These are phyloP conservation scores for Rosa multiflora DNA, from an alignment of 306 rosid species.

Conservation along the genomic window DNA sequence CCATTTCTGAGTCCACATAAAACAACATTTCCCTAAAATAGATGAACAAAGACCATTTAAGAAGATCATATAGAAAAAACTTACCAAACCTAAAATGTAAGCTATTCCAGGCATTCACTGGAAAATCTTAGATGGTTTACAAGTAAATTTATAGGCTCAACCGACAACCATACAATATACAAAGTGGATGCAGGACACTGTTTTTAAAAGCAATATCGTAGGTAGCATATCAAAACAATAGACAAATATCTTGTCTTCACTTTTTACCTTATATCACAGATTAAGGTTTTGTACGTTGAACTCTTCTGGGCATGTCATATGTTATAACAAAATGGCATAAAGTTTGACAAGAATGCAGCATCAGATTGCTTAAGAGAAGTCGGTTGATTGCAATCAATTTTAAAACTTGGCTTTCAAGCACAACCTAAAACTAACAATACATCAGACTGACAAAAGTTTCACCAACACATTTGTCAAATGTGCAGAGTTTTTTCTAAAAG, in stretches of 20 bases:
- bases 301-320: not conserved
- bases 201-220: not conserved
- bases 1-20: slow-evolving; percentile 97
- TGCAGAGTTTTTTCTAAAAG: not conserved
- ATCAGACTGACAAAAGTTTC: not conserved
- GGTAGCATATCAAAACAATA: not conserved
- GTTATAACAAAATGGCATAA: not conserved
- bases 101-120: not conserved
- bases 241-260: not conserved
- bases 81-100: not conserved
- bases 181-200: not conserved
- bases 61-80: slow-evolving; percentile 5
- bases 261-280: not conserved
- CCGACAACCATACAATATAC: not conserved
- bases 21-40: slow-evolving; percentile 74
- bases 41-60: no score
- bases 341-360: not conserved
- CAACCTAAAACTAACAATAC: not conserved
- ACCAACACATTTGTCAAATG: not conserved
- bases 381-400: not conserved
- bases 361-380: not conserved
- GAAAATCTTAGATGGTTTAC: not conserved
- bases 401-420: not conserved
- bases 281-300: not conserved
- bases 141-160: not conserved